These are phyloP conservation scores for Microdochium paspali DNA, from an alignment of 2,329 filamentous ascomycete species.

Conservation along the genomic window DNA sequence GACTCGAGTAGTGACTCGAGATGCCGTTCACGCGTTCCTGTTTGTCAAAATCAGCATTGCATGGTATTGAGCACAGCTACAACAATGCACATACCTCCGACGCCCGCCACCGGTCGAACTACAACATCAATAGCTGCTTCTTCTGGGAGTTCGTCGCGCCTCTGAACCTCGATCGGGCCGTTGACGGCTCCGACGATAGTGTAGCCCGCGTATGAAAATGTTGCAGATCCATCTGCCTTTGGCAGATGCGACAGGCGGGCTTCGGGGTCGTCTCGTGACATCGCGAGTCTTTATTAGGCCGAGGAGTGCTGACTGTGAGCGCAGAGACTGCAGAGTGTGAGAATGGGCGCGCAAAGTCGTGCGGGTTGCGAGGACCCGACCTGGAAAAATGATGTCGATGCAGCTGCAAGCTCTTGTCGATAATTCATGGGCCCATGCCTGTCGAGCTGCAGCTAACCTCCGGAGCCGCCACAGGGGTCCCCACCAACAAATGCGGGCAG, in stretches of 20 bases:
- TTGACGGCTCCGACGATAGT: constrained; percentile 80
- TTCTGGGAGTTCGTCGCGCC: constrained; percentile 84
- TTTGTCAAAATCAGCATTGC: constrained; percentile 5
- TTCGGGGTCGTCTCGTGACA: constrained; percentile 32
- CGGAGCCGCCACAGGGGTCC: not conserved
- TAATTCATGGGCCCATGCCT: too few species aligned
- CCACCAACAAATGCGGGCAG: not conserved
- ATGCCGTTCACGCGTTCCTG: constrained; percentile 68
- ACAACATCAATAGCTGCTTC: constrained; percentile 87
- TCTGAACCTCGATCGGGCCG: constrained; percentile 81
- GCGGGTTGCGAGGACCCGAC: too few species aligned
- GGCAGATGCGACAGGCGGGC: constrained; percentile 50
- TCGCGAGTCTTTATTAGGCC: constrained; percentile 31
- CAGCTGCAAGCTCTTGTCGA: too few species aligned
- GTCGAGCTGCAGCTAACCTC: not conserved
- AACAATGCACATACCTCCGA: constrained; percentile 52
- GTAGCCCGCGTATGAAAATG: constrained; percentile 67
- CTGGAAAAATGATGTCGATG: too few species aligned
- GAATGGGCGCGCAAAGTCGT: too few species aligned
- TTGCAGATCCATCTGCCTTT: constrained; percentile 72
- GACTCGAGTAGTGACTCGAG: constrained; percentile 68
- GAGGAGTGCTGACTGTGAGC: not conserved
- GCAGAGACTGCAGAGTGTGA: not conserved
- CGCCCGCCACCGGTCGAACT: constrained; percentile 74
- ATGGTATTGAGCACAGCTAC: constrained; percentile 3